These are phyloP conservation scores for Halteria grandinella DNA, from an alignment of 73 alveolate species.

Conservation along the genomic window DNA sequence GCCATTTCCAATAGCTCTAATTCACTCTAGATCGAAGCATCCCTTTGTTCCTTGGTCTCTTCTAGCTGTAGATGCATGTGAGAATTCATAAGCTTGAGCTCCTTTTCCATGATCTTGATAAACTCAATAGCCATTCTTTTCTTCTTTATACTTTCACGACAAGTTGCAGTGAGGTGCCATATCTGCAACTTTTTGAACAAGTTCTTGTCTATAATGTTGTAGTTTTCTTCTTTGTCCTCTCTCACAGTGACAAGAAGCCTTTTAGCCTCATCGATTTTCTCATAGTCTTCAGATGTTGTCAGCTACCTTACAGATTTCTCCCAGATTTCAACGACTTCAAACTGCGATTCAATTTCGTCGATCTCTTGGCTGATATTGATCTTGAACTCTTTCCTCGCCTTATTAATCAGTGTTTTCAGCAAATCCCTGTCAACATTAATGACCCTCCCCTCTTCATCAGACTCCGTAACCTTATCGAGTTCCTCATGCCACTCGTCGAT, in stretches of 20 bases:
- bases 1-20: too few relatives aligned
- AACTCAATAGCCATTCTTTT: conserved; percentile 2
- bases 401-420: neutral
- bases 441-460: neutral
- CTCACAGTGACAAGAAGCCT: neutral
- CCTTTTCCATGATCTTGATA: too few relatives aligned
- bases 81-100: too few relatives aligned
- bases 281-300: neutral
- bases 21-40: neutral
- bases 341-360: neutral
- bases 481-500: neutral
- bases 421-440: neutral
- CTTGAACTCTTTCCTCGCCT: neutral
- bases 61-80: neutral
- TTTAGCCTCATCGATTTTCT: neutral
- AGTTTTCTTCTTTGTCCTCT: neutral
- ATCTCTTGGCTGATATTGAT: neutral
- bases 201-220: neutral
- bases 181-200: neutral
- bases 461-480: neutral
- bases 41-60: neutral
- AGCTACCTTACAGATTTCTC: neutral
- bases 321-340: neutral
- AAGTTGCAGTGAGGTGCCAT: conserved; percentile 9
- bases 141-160: neutral